A percentile compares a stretch with the other conserved stretches of the same genome.
phyloP scores from a whole-genome alignment of 2,329 filamentous ascomycete genomes.

The Xylariaceae sp. region DNA sequence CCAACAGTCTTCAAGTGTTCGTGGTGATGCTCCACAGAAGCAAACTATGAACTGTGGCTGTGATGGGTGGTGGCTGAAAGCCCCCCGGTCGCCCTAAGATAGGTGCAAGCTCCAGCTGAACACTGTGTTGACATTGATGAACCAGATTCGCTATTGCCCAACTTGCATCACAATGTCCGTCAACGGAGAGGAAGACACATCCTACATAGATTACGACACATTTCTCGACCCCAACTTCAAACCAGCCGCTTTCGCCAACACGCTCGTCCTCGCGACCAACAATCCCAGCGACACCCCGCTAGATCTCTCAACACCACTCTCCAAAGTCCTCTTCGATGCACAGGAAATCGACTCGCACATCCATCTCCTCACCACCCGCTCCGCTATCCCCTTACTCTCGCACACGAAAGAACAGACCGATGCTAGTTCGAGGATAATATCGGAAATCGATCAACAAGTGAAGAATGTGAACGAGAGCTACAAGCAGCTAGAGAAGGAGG shows the following conservation, averaged over 20 bases:
- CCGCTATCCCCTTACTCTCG: conserved; percentile 72
- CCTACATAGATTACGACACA: conserved; percentile 93
- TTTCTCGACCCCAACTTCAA: conserved; percentile 83
- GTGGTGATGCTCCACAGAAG: no score
- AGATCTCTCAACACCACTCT: conserved; percentile 90
- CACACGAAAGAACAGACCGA: conserved; percentile 71
- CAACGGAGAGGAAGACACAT: conserved; percentile 53
- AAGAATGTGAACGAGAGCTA: conserved; percentile 78
- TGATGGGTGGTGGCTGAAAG: no score
- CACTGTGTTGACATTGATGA: not conserved
- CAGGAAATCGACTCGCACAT: conserved; percentile 97
- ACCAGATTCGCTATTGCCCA: not conserved
- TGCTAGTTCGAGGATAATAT: conserved; percentile 66
- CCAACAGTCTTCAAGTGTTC: no score
- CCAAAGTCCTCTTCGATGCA: conserved; percentile 88
- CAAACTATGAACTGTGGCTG: no score
- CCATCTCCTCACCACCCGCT: conserved; percentile 78
- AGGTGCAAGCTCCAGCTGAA: not conserved
- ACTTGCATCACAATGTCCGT: conserved; percentile 26
- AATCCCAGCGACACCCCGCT: conserved; percentile 84
- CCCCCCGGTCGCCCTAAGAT: no score
- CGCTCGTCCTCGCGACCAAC: conserved; percentile 82
- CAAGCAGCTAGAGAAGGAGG: conserved; percentile 77
- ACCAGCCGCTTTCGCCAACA: conserved; percentile 77
- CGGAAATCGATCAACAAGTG: conserved; percentile 75